These are phyloP conservation scores for Quercus berberidifolia DNA, from an alignment of 306 rosid genomes.

Conservation along the genomic window DNA sequence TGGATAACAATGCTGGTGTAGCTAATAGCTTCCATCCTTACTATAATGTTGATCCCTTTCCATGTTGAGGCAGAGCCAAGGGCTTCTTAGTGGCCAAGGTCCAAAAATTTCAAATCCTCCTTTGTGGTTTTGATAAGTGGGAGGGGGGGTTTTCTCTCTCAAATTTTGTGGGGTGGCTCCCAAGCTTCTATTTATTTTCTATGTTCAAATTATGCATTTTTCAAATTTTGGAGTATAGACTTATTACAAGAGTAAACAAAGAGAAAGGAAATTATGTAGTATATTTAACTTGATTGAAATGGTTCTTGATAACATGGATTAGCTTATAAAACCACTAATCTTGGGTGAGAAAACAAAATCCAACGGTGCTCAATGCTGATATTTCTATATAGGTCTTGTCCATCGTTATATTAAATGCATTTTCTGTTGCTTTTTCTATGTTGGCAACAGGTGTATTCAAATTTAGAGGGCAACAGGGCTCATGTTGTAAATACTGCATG, in stretches of 20 bases:
- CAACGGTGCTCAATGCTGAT: neutral
- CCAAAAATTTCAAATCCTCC: no score
- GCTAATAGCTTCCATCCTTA: no score
- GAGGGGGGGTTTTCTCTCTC: no score
- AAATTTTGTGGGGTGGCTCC: no score
- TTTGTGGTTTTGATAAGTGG: no score
- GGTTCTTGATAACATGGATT: neutral
- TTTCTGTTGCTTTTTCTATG: neutral
- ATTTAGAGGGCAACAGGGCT: constrained; percentile 52
- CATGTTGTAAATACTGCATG: constrained; percentile 81
- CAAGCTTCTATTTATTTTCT: neutral
- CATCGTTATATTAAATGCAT: neutral
- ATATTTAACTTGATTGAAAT: neutral
- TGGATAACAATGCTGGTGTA: no score
- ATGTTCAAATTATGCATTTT: neutral
- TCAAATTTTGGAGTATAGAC: neutral
- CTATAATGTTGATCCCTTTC: no score
- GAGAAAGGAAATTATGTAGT: no score
- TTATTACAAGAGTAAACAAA: no score
- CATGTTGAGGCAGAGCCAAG: no score
- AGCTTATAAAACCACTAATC: constrained; percentile 10
- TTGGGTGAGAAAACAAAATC: neutral
- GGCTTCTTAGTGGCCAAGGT: no score
- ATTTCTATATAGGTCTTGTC: constrained; percentile 9
- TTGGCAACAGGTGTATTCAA: constrained; percentile 58